A percentile compares a stretch with the other conserved stretches of the same genome.
phyloP scores from a whole-genome alignment of 2,329 filamentous ascomycete genomes.

The Trichoderma koningiopsis region DNA sequence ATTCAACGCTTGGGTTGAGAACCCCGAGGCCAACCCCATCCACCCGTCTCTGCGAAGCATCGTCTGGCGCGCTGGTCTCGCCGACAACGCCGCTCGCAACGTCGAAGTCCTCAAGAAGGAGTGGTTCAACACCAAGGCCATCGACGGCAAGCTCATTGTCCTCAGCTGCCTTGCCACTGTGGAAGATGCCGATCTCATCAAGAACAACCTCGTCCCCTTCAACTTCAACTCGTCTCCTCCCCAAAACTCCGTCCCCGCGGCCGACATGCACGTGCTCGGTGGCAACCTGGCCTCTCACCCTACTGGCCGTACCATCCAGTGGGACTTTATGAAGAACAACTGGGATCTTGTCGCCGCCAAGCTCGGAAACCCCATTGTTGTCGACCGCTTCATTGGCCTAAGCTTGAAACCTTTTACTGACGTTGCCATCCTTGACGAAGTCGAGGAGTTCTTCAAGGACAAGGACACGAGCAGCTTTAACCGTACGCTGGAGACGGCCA shows the following conservation, averaged over 20 bases:
- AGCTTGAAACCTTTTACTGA: conserved; percentile 79
- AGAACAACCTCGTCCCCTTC: conserved; percentile 69
- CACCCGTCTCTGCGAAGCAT: conserved; percentile 79
- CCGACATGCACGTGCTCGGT: conserved; percentile 86
- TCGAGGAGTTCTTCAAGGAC: conserved; percentile 78
- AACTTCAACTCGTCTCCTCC: conserved; percentile 69
- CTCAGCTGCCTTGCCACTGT: conserved; percentile 75
- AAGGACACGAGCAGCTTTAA: conserved; percentile 88
- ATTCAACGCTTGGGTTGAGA: conserved; percentile 77
- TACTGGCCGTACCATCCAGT: conserved; percentile 71
- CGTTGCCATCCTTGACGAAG: conserved; percentile 69
- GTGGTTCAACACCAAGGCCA: conserved; percentile 77
- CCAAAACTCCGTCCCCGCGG: conserved; percentile 70
- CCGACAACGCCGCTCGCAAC: conserved; percentile 65
- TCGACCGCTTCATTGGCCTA: conserved; percentile 84
- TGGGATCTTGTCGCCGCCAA: conserved; percentile 74
- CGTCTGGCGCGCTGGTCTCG: conserved; percentile 78
- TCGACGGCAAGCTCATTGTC: conserved; percentile 89
- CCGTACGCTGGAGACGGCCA: conserved; percentile 79
- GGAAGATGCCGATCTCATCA: conserved; percentile 68
- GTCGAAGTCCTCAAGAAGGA: conserved; percentile 81
- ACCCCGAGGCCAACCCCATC: conserved; percentile 68
- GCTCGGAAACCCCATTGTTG: conserved; percentile 79
- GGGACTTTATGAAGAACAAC: conserved; percentile 83
- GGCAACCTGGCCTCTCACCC: conserved; percentile 72